A percentile compares a stretch with the other conserved stretches of the same genome.
Conservation (phyloP, 176 grass and related monocot species). For the Oropetium thomaeum region DNA sequence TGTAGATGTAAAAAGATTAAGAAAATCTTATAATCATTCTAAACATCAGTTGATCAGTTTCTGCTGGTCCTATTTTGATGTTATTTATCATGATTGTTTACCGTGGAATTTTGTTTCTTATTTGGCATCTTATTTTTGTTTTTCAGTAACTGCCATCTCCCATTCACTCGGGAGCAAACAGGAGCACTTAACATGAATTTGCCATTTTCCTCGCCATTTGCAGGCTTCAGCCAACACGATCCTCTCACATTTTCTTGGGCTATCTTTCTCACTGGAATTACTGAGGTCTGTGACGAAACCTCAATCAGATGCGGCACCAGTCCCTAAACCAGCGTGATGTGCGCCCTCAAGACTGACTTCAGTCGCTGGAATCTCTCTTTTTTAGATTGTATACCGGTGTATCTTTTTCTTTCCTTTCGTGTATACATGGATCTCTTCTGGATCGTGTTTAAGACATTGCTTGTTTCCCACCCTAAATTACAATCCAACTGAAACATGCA, state of each 20-base stretch:
- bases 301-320: constrained; percentile 33
- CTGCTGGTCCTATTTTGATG: background rate
- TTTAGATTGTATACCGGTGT: background rate
- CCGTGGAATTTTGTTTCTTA: background rate
- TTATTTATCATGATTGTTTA: background rate
- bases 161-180: background rate
- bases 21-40: background rate
- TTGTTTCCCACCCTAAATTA: background rate
- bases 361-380: no score
- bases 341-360: no score
- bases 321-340: constrained; percentile 46
- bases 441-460: background rate
- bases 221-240: constrained; percentile 91
- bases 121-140: background rate
- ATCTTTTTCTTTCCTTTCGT: background rate
- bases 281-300: constrained; percentile 62
- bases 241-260: constrained; percentile 85
- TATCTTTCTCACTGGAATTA: constrained; percentile 72
- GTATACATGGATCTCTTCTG: background rate
- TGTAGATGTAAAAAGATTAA: background rate
- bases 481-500: background rate
- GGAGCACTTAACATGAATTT: background rate
- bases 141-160: background rate
- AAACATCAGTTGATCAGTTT: background rate
- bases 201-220: background rate